Base-by-base conservation (phyloP, 208 protist genomes). In the Jaenimonas drosophilae region DNA sequence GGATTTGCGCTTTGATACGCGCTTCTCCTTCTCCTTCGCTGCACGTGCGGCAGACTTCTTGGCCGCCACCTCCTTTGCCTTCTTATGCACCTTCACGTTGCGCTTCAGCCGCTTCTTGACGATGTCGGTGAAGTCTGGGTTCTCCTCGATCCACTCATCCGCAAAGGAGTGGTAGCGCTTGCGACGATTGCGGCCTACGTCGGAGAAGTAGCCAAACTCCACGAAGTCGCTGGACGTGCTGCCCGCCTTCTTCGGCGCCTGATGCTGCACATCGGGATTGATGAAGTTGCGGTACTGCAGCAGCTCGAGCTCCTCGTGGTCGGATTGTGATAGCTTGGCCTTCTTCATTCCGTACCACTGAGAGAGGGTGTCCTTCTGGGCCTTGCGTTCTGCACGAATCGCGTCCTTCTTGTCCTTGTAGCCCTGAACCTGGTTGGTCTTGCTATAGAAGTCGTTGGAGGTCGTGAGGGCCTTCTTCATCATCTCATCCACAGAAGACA, bases 291-390 rank as follows among this genome's bases (percentile, higher is more conserved):
- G 76, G 64, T 88, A 93, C 50, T 88, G 64, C 11, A 93, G 69
- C 49, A 93, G 59, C 57, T 93, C 79, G 6, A 93, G 49, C 57
- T 93, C 85, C 34, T 87, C 61, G 58, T 66, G 56, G 38, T 87
- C 50, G 19, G 80, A 69, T 21, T 32, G 51, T 49, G 49, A 73
- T 11, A 88, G 61, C 16, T 60, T 59, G 16, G 46, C 49, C 44
- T 76, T 76, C 55, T 78, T 78, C 76, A 93, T 89, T 28, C 80
- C 80, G 46, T 87, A 93, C 80, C 85, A 93, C 59, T 93, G 77
- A 1, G 77, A 76, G 4, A 93, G 69, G 0, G 85, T 90, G 28
- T 75, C 64, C 37, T 74, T 77, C 52, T 84, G 62, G 34, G 79
- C 85, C 27, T 54, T 63, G 6, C 77, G 70, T 60, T 77, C 59